Evolutionary conservation across 2,329 filamentous ascomycete genomes (phyloP).

Genomic region (Drechmeria coniospora): DNA sequence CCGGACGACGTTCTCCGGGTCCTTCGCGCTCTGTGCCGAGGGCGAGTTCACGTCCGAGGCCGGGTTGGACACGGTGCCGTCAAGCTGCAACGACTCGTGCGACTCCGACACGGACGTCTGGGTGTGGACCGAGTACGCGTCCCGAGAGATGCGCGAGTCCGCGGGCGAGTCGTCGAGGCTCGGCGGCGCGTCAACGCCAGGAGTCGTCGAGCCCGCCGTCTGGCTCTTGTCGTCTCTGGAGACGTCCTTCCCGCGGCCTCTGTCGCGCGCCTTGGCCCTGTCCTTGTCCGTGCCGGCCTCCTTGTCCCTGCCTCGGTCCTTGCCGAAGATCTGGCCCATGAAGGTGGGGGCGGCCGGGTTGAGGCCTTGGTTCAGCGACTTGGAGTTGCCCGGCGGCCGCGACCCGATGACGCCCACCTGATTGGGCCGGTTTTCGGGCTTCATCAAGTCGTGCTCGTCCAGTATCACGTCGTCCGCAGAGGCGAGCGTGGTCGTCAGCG

Average conservation of each 20-base stretch:
- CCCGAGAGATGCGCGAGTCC: conserved; percentile 38
- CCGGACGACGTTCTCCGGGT: conserved; percentile 41
- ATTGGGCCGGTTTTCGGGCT: conserved; percentile 36
- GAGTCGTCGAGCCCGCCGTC: conserved; percentile 19
- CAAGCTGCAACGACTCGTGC: conserved; percentile 40
- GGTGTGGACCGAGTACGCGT: conserved; percentile 41
- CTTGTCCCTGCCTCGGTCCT: conserved; percentile 24
- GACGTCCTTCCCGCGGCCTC: conserved; percentile 21
- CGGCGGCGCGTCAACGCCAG: conserved; percentile 21
- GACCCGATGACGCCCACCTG: conserved; percentile 67
- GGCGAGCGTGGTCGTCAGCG: conserved; percentile 42
- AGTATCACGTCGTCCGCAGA: conserved; percentile 51
- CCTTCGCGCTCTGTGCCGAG: conserved; percentile 24
- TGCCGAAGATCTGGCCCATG: conserved; percentile 52
- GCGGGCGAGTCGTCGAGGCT: conserved; percentile 31
- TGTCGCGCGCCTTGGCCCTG: conserved; percentile 22
- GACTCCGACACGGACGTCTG: conserved; percentile 44
- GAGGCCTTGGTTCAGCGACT: conserved; percentile 42
- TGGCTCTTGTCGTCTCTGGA: conserved; percentile 22
- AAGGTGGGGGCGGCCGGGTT: conserved; percentile 88
- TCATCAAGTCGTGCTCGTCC: conserved; percentile 37
- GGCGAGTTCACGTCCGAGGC: conserved; percentile 34
- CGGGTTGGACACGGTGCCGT: conserved; percentile 39
- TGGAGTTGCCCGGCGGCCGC: conserved; percentile 36
- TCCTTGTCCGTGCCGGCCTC: conserved; percentile 19